A percentile compares a stretch with the other conserved stretches of the same genome.
phyloP scores from a whole-genome alignment of 371 early-diverging fungal species.

The Actinomortierella wolfii region DNA sequence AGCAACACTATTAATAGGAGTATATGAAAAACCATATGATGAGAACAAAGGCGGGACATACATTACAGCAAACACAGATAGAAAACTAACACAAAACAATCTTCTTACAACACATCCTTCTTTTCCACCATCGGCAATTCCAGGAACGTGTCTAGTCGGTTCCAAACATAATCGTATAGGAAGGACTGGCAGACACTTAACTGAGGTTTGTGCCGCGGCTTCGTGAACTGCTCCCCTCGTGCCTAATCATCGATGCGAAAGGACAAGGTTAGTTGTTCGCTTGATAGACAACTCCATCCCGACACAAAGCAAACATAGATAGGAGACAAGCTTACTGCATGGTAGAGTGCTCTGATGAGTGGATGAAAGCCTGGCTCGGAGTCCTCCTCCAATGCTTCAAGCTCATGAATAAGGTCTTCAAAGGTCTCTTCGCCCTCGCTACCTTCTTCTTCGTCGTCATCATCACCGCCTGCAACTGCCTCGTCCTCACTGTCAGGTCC shows the following conservation, averaged over 20 bases:
- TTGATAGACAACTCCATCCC: constrained; percentile 4
- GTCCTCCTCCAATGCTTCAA: constrained; percentile 8
- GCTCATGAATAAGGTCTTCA: constrained; percentile 12
- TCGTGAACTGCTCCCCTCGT: constrained; percentile 10
- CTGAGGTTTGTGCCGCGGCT: constrained; percentile 9
- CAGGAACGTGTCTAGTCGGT: constrained; percentile 12
- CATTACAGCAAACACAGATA: constrained; percentile 5
- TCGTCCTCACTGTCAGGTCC: constrained; percentile 2
- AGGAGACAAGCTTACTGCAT: constrained; percentile 11
- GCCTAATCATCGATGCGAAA: constrained; percentile 7
- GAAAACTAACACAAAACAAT: constrained; percentile 2
- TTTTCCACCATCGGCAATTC: constrained; percentile 9
- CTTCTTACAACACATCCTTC: constrained; percentile 17
- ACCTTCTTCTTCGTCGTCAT: constrained; percentile 3
- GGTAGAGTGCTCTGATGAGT: constrained; percentile 11
- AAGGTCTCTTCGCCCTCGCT: constrained; percentile 5
- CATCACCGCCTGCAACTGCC: neutral
- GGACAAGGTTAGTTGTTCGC: constrained; percentile 1
- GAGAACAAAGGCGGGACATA: constrained; percentile 7
- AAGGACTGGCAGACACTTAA: constrained; percentile 3
- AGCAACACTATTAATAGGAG: constrained; percentile 12
- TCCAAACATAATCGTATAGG: constrained; percentile 12
- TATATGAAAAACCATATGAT: constrained; percentile 10
- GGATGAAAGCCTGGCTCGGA: constrained; percentile 8
- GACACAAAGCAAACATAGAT: constrained; percentile 5